Evolutionary conservation across 345 rosid species (phyloP), one percentile per base, ranked within the genome.

Genomic region (Heritiera fomes): DNA sequence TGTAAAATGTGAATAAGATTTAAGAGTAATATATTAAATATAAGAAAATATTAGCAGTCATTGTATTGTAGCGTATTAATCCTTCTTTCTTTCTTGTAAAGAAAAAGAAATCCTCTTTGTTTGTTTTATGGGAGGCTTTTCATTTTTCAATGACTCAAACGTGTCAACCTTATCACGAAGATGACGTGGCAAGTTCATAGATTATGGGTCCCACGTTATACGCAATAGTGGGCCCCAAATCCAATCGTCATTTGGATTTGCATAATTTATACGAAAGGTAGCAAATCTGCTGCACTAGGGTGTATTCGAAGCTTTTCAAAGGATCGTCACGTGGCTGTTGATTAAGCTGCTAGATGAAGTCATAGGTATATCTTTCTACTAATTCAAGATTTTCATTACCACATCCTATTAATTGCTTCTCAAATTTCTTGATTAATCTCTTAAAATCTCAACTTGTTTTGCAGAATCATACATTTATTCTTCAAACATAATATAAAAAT

Each of bases 181-280:
- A 50, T 17, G 23, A 30, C 45, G 78, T 75, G 78, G 60, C 71
- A 62, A 46, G 17, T 23, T 61, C 55, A 3, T 41, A 46, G 45
- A 32, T 6, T 17, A 47, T 46, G 43, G 59, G 71, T 17, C 71
- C 59, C 69, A 61, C 15, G 1, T 46, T 8, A 8, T 2, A 5
- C 17, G 38, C 11, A 34, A 41, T 3, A n/a, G 71, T 43, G 45
- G 60, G 1, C 45, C n/a, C 75, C 30, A 8, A 7, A 17, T 9
- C 28, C 70, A 30, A 46, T 75, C 58, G 73, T 38, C 73, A 23
- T 66, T 43, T 69, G 10, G 73, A 46, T 40, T 30, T 34, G 32
- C 62, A 72, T 3, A 5, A 34, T 53, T 2, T 53, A 52, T 49
- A 55, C 76, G 61, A 72, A 73, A 18, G 46, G 76, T 72, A 5